These are phyloP conservation scores for Neurospora crassa DNA, from an alignment of 2,329 filamentous ascomycete species.

Conservation along the genomic window DNA sequence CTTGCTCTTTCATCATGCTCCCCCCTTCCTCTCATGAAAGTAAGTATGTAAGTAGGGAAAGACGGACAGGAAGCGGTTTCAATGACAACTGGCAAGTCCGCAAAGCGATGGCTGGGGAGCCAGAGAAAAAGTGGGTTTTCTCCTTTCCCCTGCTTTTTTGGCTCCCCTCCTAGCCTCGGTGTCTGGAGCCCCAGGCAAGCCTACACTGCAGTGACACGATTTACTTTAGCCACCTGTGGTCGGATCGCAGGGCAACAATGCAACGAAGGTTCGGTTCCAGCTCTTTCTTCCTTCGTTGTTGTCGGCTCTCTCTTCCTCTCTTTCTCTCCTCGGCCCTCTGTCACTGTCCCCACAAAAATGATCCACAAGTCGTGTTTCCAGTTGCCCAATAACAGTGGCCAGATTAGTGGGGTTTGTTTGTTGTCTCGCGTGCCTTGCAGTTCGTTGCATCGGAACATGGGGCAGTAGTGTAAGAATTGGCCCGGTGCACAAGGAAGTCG, in stretches of 20 bases:
- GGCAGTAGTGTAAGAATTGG: neutral
- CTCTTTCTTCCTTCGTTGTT: neutral
- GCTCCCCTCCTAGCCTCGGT: neutral
- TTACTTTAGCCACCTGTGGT: neutral
- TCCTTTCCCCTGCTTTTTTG: neutral
- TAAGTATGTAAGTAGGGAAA: neutral
- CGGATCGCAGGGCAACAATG: neutral
- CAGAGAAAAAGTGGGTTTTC: neutral
- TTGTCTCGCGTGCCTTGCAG: neutral
- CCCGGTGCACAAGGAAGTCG: neutral
- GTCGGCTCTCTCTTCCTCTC: neutral
- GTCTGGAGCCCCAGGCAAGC: neutral
- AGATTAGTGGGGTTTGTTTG: neutral
- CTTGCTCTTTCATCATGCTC: neutral
- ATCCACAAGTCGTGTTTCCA: neutral
- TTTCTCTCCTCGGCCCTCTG: neutral
- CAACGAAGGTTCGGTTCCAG: neutral
- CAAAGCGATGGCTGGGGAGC: neutral
- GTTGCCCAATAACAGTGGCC: neutral
- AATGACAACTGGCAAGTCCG: neutral
- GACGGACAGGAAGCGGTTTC: neutral
- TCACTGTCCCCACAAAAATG: neutral
- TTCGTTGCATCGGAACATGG: neutral
- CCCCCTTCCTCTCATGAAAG: neutral
- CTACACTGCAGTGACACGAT: neutral